A percentile compares a stretch with the other conserved stretches of the same genome.
These are phyloP conservation scores for Exophiala oligosperma DNA, from an alignment of 2,329 filamentous ascomycete species.

Conservation along the genomic window DNA sequence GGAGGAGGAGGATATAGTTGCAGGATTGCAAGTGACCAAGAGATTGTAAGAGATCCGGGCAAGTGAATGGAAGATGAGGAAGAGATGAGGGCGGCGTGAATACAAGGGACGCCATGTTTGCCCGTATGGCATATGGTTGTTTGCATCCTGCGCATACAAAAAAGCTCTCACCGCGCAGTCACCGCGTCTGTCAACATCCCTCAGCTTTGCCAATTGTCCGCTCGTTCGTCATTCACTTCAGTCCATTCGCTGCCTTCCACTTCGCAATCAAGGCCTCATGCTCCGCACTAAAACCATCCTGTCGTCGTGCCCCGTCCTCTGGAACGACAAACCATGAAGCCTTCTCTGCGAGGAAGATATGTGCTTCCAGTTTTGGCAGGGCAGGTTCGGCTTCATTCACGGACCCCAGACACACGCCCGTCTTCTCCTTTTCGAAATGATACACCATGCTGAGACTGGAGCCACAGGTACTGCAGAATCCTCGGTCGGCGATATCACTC, in stretches of 20 bases:
- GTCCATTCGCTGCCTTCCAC: constrained; percentile 28
- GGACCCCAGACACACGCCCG: constrained; percentile 42
- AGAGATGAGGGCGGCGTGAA: constrained; percentile 2
- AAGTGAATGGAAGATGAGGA: background rate
- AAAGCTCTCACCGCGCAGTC: background rate
- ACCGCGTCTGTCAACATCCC: background rate
- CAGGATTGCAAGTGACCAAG: background rate
- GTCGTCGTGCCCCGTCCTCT: constrained; percentile 37
- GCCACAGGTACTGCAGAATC: constrained; percentile 49
- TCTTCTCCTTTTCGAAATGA: constrained; percentile 33
- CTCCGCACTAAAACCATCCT: constrained; percentile 27
- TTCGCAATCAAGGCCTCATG: constrained; percentile 30
- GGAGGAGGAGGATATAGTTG: background rate
- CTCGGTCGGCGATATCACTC: constrained; percentile 44
- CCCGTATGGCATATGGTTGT: background rate
- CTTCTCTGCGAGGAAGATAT: constrained; percentile 49
- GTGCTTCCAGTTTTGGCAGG: constrained; percentile 32
- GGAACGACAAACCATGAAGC: constrained; percentile 41
- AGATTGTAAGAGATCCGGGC: background rate
- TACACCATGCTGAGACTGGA: constrained; percentile 48
- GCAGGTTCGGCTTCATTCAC: constrained; percentile 40
- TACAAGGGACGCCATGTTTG: background rate
- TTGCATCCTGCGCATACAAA: background rate
- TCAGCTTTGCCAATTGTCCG: background rate
- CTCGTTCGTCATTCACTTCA: constrained; percentile 22